Evolutionary conservation across 2,329 filamentous ascomycete genomes (phyloP).

Genomic region (Cladophialophora psammophila): DNA sequence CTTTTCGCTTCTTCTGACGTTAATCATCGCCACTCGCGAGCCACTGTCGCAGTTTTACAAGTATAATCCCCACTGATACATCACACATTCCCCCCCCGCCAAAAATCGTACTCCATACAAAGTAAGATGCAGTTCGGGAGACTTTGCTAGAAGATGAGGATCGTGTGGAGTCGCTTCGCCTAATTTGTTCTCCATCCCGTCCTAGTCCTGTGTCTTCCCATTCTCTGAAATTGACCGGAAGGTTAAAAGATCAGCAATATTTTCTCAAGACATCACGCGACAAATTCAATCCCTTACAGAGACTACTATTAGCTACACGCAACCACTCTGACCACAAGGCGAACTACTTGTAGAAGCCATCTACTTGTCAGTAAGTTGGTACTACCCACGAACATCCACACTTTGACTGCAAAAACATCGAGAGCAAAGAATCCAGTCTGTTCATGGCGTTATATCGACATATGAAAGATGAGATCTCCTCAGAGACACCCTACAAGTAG

Average conservation of each 20-base stretch:
- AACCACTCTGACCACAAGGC: slow-evolving; percentile 71
- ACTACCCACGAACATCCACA: background rate
- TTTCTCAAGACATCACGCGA: slow-evolving; percentile 13
- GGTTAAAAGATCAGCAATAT: slow-evolving; percentile 27
- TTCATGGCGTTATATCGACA: background rate
- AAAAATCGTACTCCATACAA: background rate
- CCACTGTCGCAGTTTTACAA: slow-evolving; percentile 8
- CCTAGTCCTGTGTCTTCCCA: slow-evolving; percentile 26
- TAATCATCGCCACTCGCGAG: background rate
- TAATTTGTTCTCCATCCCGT: slow-evolving; percentile 23
- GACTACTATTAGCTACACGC: slow-evolving; percentile 66
- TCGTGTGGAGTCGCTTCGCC: slow-evolving; percentile 13
- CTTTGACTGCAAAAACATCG: background rate
- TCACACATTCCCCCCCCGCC: slow-evolving; percentile 11
- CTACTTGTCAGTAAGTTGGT: too few species aligned
- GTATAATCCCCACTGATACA: slow-evolving; percentile 23
- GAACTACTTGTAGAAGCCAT: slow-evolving; percentile 63
- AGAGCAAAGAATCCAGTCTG: background rate
- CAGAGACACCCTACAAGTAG: too few species aligned
- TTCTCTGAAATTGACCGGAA: slow-evolving; percentile 56
- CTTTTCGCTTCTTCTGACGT: background rate
- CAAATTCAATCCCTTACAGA: slow-evolving; percentile 41
- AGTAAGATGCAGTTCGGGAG: slow-evolving; percentile 63
- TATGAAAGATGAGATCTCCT: background rate
- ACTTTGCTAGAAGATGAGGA: slow-evolving; percentile 66